These are phyloP conservation scores for Sphagnum magellanicum DNA, from an alignment of 228 moss, liverwort and hornwort genomes.

Conservation along the genomic window DNA sequence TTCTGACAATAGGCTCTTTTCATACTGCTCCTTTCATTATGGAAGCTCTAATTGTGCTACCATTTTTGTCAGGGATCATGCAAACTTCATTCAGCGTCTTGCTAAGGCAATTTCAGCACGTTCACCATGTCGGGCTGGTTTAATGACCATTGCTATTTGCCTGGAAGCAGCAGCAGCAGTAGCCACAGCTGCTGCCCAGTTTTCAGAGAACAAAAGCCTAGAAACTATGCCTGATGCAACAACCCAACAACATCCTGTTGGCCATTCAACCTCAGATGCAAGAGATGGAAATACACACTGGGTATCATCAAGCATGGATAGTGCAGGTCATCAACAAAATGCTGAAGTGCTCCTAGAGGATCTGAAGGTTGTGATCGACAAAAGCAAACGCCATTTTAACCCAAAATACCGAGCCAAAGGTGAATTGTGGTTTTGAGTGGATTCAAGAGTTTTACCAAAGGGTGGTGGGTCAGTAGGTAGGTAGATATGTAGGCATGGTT, in stretches of 20 bases:
- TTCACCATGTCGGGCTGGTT: conserved; percentile 49
- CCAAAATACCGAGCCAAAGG: conserved; percentile 57
- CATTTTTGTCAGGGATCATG: conserved; percentile 43
- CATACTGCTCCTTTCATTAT: too few relatives aligned
- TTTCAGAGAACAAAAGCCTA: background rate
- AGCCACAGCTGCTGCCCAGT: conserved; percentile 8
- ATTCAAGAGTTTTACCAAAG: too few relatives aligned
- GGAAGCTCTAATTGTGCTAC: background rate
- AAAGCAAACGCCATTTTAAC: conserved; percentile 47
- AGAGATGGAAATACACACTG: conserved; percentile 8
- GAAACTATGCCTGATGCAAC: background rate
- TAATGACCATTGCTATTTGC: conserved; percentile 57
- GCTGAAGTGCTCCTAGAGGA: conserved; percentile 42
- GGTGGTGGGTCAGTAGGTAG: too few relatives aligned
- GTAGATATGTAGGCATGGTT: too few relatives aligned
- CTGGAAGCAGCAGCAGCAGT: conserved; percentile 71
- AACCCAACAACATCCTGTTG: conserved; percentile 6
- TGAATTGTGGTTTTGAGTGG: conserved; percentile 6
- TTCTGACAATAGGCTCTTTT: too few relatives aligned
- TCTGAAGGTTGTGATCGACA: conserved; percentile 50
- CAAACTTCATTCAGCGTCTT: conserved; percentile 46
- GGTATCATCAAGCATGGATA: conserved; percentile 4
- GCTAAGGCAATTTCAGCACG: conserved; percentile 46
- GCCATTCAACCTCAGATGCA: conserved; percentile 6
- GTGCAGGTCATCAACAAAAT: conserved; percentile 14